phyloP scores from a whole-genome alignment of 2,329 filamentous ascomycete species.

The Aspergillus quadricinctus region DNA sequence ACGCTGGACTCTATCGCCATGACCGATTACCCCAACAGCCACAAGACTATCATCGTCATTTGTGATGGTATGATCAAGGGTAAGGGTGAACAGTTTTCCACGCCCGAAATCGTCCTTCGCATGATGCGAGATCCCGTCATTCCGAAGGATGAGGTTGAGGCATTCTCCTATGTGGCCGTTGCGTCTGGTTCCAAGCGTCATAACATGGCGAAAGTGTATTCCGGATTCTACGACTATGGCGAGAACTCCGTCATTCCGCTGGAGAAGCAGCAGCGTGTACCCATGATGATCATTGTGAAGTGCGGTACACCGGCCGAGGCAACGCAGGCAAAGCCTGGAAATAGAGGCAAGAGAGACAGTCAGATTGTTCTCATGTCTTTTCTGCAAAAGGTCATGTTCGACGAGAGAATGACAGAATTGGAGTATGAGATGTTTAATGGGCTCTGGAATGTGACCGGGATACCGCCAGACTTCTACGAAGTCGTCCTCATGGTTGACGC shows the following conservation, averaged over 20 bases:
- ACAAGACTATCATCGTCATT: slow-evolving; percentile 93
- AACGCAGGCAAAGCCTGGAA: slow-evolving; percentile 79
- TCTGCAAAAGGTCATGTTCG: slow-evolving; percentile 99
- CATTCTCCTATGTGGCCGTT: slow-evolving; percentile 95
- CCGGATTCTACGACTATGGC: slow-evolving; percentile 97
- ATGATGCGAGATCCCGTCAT: slow-evolving; percentile 95
- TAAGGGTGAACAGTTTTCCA: slow-evolving; percentile 78
- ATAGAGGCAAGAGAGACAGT: slow-evolving; percentile 96
- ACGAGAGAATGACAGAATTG: slow-evolving; percentile 98
- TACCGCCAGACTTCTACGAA: slow-evolving; percentile 97
- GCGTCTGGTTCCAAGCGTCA: slow-evolving; percentile 94
- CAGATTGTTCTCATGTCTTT: slow-evolving; percentile 99
- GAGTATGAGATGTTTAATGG: slow-evolving; percentile 99
- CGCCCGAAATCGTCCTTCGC: slow-evolving; percentile 79
- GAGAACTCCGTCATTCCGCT: slow-evolving; percentile 69
- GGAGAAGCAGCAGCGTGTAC: slow-evolving; percentile 92
- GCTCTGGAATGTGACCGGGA: slow-evolving; percentile 96
- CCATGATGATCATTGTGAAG: slow-evolving; percentile 96
- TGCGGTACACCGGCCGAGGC: slow-evolving; percentile 88
- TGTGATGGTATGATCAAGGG: slow-evolving; percentile 98
- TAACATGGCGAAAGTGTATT: slow-evolving; percentile 99
- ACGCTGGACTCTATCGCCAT: slow-evolving; percentile 94
- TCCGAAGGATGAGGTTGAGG: slow-evolving; percentile 73
- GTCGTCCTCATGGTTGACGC: slow-evolving; percentile 98
- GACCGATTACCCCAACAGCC: slow-evolving; percentile 98